Percentiles rank a stretch among this genome's conserved stretches.
phyloP scores from a whole-genome alignment of 345 rosid species.

The Citrus medica region DNA sequence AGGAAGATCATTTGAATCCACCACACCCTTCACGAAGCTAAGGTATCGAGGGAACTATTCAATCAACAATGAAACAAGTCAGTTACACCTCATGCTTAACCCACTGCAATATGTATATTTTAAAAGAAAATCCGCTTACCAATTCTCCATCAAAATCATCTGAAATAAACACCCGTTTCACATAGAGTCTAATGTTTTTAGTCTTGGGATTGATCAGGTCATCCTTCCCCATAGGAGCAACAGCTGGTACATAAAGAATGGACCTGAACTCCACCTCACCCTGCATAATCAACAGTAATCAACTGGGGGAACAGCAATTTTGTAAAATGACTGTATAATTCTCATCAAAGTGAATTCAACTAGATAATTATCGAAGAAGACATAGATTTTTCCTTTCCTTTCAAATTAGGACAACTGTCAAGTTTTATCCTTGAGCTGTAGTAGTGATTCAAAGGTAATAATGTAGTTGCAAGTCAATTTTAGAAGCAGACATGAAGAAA shows the following conservation, averaged over 20 bases:
- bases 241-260: constrained; percentile 82
- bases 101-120: background rate
- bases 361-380: background rate
- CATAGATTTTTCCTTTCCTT: background rate
- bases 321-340: background rate
- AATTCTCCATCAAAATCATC: constrained; percentile 98
- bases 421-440: background rate
- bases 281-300: constrained; percentile 36
- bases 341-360: background rate
- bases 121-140: constrained; percentile 45
- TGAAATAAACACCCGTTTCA: constrained; percentile 92
- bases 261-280: constrained; percentile 99
- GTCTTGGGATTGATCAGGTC: constrained; percentile 88
- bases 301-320: background rate
- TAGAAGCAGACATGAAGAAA: constrained; percentile 2
- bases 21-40: constrained; percentile 97
- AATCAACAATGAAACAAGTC: background rate
- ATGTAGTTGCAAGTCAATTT: background rate
- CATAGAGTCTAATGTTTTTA: constrained; percentile 92
- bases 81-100: background rate
- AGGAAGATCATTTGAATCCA: constrained; percentile 96
- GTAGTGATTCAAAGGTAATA: background rate
- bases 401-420: background rate
- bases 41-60: constrained; percentile 88
- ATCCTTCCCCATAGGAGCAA: constrained; percentile 74